Evolutionary conservation across 129 eudicot species (phyloP).

Genomic region (Arctium minus): DNA sequence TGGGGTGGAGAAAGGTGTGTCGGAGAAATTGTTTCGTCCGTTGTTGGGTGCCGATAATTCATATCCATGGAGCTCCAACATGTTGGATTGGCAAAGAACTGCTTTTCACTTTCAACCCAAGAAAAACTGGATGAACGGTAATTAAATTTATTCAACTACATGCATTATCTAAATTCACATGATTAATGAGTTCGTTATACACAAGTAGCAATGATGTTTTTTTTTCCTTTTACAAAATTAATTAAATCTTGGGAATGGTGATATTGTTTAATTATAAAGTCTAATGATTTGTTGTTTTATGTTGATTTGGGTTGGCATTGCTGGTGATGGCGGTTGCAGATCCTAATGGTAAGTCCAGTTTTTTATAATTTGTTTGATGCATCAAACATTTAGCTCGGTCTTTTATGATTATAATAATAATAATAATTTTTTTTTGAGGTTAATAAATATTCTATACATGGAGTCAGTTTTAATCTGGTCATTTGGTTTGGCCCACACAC

Average conservation of each 20-base stretch:
- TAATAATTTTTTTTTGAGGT: too few relatives aligned
- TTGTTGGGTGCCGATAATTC: conserved; percentile 28
- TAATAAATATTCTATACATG: neutral
- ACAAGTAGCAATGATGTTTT: neutral
- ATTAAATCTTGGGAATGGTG: neutral
- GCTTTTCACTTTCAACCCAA: conserved; percentile 63
- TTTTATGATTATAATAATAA: neutral
- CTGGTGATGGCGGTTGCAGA: conserved; percentile 37
- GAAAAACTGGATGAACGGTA: conserved; percentile 82
- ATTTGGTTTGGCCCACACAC: conserved; percentile 28
- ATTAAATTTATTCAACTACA: neutral
- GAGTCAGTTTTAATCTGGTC: neutral
- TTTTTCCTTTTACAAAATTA: neutral
- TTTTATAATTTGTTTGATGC: neutral
- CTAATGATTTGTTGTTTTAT: neutral
- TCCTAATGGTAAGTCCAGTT: conserved; percentile 64
- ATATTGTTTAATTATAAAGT: neutral
- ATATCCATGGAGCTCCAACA: conserved; percentile 44
- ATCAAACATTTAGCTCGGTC: neutral
- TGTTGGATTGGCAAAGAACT: conserved; percentile 63
- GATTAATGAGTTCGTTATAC: conserved; percentile 4
- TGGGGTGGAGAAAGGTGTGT: conserved; percentile 56
- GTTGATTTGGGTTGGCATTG: conserved; percentile 18
- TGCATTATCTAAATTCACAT: conserved; percentile 7
- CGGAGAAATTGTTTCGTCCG: conserved; percentile 43